Evolutionary conservation across 768 basidiomycete species (phyloP).

Genomic region (Trametopsis cervina): DNA sequence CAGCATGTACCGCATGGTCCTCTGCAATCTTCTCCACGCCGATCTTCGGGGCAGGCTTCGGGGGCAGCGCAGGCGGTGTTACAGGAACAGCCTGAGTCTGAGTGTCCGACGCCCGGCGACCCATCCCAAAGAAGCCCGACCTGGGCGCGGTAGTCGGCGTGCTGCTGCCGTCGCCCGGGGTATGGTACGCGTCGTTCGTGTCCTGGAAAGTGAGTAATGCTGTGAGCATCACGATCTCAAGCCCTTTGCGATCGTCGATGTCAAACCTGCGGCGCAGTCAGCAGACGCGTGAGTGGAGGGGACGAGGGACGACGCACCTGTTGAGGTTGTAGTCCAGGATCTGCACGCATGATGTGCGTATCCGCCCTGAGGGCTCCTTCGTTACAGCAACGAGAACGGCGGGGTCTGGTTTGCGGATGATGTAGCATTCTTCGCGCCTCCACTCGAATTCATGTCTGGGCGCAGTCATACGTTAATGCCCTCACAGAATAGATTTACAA

Average conservation of each 20-base stretch:
- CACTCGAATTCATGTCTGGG: conserved; percentile 78
- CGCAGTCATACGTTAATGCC: not conserved
- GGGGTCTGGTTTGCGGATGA: conserved; percentile 81
- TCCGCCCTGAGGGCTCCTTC: conserved; percentile 61
- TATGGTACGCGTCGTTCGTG: conserved; percentile 48
- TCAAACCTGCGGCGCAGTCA: conserved; percentile 51
- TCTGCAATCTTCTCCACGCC: conserved; percentile 68
- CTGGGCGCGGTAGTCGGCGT: conserved; percentile 7
- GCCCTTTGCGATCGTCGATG: conserved; percentile 76
- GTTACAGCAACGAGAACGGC: conserved; percentile 80
- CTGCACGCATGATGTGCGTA: conserved; percentile 62
- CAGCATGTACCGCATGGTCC: conserved; percentile 46
- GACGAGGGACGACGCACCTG: conserved; percentile 35
- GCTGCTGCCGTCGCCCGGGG: conserved; percentile 7
- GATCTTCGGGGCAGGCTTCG: conserved; percentile 51
- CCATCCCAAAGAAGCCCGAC: conserved; percentile 5
- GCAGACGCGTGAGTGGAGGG: not conserved
- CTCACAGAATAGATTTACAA: not conserved
- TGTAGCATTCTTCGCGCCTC: conserved; percentile 78
- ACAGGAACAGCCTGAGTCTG: not conserved
- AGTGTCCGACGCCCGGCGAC: conserved; percentile 4
- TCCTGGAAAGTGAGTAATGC: conserved; percentile 77
- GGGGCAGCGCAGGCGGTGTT: conserved; percentile 26
- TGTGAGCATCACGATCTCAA: conserved; percentile 76
- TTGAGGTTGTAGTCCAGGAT: conserved; percentile 83